These are phyloP conservation scores for Phytophthora niederhauseri DNA, from an alignment of 352 stramenopile species.

Conservation along the genomic window DNA sequence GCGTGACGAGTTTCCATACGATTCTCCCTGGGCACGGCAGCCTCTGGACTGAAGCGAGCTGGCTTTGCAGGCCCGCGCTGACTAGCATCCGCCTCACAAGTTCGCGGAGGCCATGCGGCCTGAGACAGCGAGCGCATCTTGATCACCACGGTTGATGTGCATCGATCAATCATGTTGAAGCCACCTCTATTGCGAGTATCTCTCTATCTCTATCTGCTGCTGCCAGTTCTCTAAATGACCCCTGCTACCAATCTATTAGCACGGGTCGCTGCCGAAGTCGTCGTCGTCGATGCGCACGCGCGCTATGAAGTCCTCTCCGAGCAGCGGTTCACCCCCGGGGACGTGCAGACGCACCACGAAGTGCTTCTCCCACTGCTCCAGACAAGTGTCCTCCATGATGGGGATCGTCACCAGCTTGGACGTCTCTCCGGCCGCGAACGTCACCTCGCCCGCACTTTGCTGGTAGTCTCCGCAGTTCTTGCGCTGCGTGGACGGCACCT, in stretches of 20 bases:
- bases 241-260: slow-evolving; percentile 23
- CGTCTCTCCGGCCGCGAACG: slow-evolving; percentile 88
- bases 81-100: slow-evolving; percentile 12
- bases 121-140: slow-evolving; percentile 11
- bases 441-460: slow-evolving; percentile 84
- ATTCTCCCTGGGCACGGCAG: slow-evolving; percentile 18
- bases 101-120: slow-evolving; percentile 15
- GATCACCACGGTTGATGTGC: slow-evolving; percentile 1
- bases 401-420: slow-evolving; percentile 88
- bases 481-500: slow-evolving; percentile 59
- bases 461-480: slow-evolving; percentile 76
- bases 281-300: slow-evolving; percentile 94
- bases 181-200: slow-evolving; percentile 2
- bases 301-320: slow-evolving; percentile 91
- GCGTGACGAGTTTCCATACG: slow-evolving; percentile 9
- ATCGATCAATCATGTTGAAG: background rate
- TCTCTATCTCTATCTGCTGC: background rate
- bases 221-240: too few relatives aligned
- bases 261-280: slow-evolving; percentile 77
- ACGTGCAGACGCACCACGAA: slow-evolving; percentile 93
- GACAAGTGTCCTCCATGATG: slow-evolving; percentile 95
- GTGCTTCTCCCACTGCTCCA: slow-evolving; percentile 88
- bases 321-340: slow-evolving; percentile 86
- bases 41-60: slow-evolving; percentile 25
- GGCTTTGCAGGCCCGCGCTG: slow-evolving; percentile 6